Evolutionary conservation across 257 asterid species (phyloP), one percentile per base, ranked within the genome.

Genomic region (Thymus quinquecostatus): DNA sequence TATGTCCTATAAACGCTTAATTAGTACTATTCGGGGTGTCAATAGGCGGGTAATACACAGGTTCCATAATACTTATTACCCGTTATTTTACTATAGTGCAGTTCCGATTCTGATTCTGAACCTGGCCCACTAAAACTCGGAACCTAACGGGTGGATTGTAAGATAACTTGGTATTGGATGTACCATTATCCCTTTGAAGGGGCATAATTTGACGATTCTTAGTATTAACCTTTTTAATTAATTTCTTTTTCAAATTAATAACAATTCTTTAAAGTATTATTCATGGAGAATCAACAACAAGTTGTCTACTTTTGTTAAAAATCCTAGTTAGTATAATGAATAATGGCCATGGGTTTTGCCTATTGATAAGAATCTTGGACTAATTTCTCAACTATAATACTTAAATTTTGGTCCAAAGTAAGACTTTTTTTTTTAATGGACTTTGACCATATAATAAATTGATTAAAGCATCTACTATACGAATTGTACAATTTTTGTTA

Each of bases 161-260:
- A 60, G 34, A 58, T 59, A 60, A 60, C 64, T 13, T 68, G 75
- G 75, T 66, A 50, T 21, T 48, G 51, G 34, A 40, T 29, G 9
- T 62, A 30, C 58, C 79, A 49, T 67, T 67, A 49, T 40, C 49
- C 47, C 12, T 44, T 49, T 50, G 54, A n/a, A 68, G 59, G 75
- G 75, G 27, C 59, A 74, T 49, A 75, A 48, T 67, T 50, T 55
- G 51, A 29, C 60, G 61, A 51, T 75, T 59, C 64, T 64, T 6
- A 3, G 1, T 55, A 8, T 28, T 28, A 29, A 21, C 21, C 21
- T 21, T 21, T 21, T 21, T 21, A 21, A 21, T 21, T 21, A 21
- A 21, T 21, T 21, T 21, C 21, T 21, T 21, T 21, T 21, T 21
- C 21, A 21, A 21, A 21, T 21, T 21, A 36, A 2, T 36, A 36